Base-by-base conservation (phyloP, 78 protist genomes). In the Chrysochromulina tobinii region DNA sequence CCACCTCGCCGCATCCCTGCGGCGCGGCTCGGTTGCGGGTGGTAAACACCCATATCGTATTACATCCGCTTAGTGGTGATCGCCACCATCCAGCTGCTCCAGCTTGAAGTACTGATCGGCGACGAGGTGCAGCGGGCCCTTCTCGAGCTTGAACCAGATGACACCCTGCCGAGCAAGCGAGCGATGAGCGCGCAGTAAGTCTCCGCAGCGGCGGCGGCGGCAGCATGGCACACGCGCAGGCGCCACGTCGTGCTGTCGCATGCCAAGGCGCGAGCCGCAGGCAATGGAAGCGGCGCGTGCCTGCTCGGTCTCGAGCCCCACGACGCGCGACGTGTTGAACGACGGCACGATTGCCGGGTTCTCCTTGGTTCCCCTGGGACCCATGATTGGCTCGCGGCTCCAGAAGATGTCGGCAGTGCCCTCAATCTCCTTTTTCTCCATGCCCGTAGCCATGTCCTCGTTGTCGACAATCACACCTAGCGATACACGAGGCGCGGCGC, bases 301-400 rank as follows among this genome's bases (percentile, higher is more conserved):
- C 87, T 6, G 1, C 38, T 79, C 64, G 5, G 87, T 79, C n/a
- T 79, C 87, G 50, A 79, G 61, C 18, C 87, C 87, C 20, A 79
- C 87, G 38, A 79, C 87, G 12, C 87, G 87, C 17, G 87, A 79
- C 12, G 20, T 51, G 87, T 79, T 79, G 64, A n/a, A 79, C 20
- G 87, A 79, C 20, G 87, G 87, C 23, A 79, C n/a, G 18, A 79
- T 53, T 17, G 87, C 87, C 3, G 87, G 87, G 15, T 79, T 79
- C 23, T 79, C 87, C 58, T 51, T 79, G 38, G 87, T 79, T 3
- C 87, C 87, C 18, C 1, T 3, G 5, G 25, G 87, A 20, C 87
- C 87, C 18, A 3, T 54, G 87, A 79, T 54, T 0, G 87, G 87
- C 87, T 79, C 87, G 61, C 87, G 87, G 87, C 87, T 79, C 87